Percentiles rank a stretch among this genome's conserved stretches.
phyloP scores from a whole-genome alignment of 257 asterid species.

The Paulownia fortunei region DNA sequence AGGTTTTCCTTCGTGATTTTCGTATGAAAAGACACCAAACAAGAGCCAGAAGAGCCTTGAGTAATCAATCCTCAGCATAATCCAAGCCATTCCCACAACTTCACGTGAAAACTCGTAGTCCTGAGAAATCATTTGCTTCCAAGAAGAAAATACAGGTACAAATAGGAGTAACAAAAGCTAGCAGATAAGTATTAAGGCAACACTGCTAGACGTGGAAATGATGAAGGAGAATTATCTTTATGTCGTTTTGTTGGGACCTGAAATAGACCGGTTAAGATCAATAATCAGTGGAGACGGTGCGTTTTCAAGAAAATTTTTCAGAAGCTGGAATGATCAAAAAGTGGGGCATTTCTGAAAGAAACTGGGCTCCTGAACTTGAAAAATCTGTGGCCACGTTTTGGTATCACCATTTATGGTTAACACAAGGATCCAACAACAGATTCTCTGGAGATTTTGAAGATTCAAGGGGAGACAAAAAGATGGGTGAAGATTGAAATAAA shows the following conservation, averaged over 20 bases:
- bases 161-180: background rate
- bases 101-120: slow-evolving; percentile 50
- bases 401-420: slow-evolving; percentile 53
- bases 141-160: background rate
- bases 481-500: background rate
- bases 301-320: slow-evolving; percentile 5
- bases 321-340: slow-evolving; percentile 22
- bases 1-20: slow-evolving; percentile 86
- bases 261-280: slow-evolving; percentile 8
- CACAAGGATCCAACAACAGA: slow-evolving; percentile 18
- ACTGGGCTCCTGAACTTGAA: slow-evolving; percentile 66
- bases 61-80: slow-evolving; percentile 78
- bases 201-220: slow-evolving; percentile 31
- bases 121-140: slow-evolving; percentile 47
- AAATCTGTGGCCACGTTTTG: slow-evolving; percentile 64
- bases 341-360: slow-evolving; percentile 39
- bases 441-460: slow-evolving; percentile 15
- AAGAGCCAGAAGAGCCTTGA: slow-evolving; percentile 79
- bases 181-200: background rate
- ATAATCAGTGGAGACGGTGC: slow-evolving; percentile 13
- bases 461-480: background rate
- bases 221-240: background rate
- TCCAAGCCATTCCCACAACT: slow-evolving; percentile 69
- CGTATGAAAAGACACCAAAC: slow-evolving; percentile 75
- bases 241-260: background rate